These are phyloP conservation scores for Tricholomella constricta DNA, from an alignment of 768 basidiomycete species.

Conservation along the genomic window DNA sequence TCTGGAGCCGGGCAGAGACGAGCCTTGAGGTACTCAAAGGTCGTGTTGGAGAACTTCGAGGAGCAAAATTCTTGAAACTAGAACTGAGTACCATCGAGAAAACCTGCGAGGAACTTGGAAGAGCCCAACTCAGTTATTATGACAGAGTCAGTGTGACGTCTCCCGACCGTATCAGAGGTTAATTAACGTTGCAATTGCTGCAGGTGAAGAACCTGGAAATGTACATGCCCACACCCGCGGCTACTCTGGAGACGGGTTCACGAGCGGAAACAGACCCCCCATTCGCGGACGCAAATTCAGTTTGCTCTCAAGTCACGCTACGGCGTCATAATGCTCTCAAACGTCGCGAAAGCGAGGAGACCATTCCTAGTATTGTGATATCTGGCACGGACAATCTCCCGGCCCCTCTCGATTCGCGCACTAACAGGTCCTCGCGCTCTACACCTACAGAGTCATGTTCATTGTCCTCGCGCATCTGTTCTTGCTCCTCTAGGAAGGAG, in stretches of 20 bases:
- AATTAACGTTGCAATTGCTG: not conserved
- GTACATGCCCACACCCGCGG: not conserved
- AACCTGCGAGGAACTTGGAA: not conserved
- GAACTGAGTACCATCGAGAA: slow-evolving; percentile 1
- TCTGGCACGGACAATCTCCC: not conserved
- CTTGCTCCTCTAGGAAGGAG: too few relatives aligned
- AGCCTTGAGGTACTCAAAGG: slow-evolving; percentile 8
- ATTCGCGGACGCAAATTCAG: not conserved
- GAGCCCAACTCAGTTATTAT: slow-evolving; percentile 1
- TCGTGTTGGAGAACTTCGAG: slow-evolving; percentile 11
- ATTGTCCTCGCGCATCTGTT: too few relatives aligned
- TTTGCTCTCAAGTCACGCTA: not conserved
- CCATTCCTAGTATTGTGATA: not conserved
- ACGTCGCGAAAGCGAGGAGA: not conserved
- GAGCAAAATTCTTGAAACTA: not conserved
- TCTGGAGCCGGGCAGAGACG: slow-evolving; percentile 12
- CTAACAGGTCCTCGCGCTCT: not conserved
- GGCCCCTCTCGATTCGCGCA: not conserved
- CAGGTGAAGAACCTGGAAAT: slow-evolving; percentile 1
- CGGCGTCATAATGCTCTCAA: slow-evolving; percentile 1
- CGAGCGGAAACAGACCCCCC: not conserved
- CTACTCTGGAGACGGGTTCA: not conserved
- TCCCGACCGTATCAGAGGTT: not conserved
- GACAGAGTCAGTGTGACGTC: not conserved
- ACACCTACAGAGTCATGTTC: too few relatives aligned